Percentiles rank a stretch among this genome's conserved stretches.
phyloP scores from a whole-genome alignment of 768 basidiomycete species.

The Lactarius quietus region DNA sequence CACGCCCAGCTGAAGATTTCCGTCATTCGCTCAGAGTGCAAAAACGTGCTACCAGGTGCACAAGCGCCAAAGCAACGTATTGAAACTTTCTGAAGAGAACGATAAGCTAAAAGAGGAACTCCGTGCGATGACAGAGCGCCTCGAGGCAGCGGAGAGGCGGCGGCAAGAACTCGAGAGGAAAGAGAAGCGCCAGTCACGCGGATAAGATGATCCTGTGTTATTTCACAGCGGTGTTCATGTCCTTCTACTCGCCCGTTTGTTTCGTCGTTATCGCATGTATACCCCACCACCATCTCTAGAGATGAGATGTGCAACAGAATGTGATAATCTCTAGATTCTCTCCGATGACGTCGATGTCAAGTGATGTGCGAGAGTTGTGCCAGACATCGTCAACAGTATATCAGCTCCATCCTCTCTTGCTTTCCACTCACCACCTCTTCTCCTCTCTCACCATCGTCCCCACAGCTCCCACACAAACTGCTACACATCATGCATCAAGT shows the following conservation, averaged over 20 bases:
- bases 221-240: not conserved
- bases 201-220: not conserved
- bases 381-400: not conserved
- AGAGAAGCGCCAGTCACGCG: constrained; percentile 1
- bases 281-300: not conserved
- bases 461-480: too few relatives aligned
- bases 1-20: constrained; percentile 1
- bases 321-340: not conserved
- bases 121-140: constrained; percentile 66
- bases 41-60: constrained; percentile 36
- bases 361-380: too few relatives aligned
- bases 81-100: constrained; percentile 75
- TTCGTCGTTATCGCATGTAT: not conserved
- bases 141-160: constrained; percentile 70
- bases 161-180: constrained; percentile 41
- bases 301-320: not conserved
- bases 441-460: not conserved
- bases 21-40: constrained; percentile 26
- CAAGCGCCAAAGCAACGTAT: constrained; percentile 74
- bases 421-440: not conserved
- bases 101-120: constrained; percentile 74
- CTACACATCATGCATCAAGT: constrained; percentile 33
- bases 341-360: not conserved
- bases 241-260: not conserved
- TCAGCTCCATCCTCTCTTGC: constrained; percentile 3